Percentiles rank a stretch among this genome's conserved stretches.
Conservation (phyloP, 495 filamentous ascomycete species). For the Tuber magnatum region DNA sequence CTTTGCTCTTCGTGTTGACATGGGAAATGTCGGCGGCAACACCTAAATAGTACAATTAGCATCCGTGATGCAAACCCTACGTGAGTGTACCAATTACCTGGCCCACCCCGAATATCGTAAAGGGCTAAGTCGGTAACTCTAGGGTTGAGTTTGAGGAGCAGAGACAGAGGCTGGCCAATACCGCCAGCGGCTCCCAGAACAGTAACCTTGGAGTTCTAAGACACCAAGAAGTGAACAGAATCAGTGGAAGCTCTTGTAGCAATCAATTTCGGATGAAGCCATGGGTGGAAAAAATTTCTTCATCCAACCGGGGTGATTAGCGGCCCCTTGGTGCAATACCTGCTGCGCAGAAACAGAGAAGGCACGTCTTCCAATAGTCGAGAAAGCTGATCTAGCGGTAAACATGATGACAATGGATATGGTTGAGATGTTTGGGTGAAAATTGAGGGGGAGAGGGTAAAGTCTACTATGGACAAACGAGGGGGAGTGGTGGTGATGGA, state of each 20-base stretch:
- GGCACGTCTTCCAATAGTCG: conserved; percentile 70
- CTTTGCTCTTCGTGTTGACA: conserved; percentile 96
- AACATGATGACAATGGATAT: conserved; percentile 57
- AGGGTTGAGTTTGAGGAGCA: conserved; percentile 97
- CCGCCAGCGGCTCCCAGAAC: conserved; percentile 94
- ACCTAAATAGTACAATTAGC: conserved; percentile 51
- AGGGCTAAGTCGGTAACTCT: conserved; percentile 83
- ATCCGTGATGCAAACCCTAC: neutral
- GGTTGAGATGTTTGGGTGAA: conserved; percentile 7
- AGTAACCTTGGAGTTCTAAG: conserved; percentile 88
- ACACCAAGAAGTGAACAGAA: conserved; percentile 8
- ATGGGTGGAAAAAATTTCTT: conserved; percentile 28
- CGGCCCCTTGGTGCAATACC: conserved; percentile 50
- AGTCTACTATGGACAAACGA: conserved; percentile 15
- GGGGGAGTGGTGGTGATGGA: conserved; percentile 6
- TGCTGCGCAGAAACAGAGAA: conserved; percentile 89
- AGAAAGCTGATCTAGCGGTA: conserved; percentile 62
- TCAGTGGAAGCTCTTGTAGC: conserved; percentile 36
- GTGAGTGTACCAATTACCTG: conserved; percentile 54
- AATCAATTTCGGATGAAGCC: conserved; percentile 13
- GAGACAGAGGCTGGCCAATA: conserved; percentile 95
- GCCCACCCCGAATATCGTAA: conserved; percentile 92
- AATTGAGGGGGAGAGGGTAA: neutral
- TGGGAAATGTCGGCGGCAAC: conserved; percentile 96
- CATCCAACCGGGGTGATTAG: conserved; percentile 17